Evolutionary conservation across 208 protist species (phyloP).

Genomic region (Tritrichomonas musculus): DNA sequence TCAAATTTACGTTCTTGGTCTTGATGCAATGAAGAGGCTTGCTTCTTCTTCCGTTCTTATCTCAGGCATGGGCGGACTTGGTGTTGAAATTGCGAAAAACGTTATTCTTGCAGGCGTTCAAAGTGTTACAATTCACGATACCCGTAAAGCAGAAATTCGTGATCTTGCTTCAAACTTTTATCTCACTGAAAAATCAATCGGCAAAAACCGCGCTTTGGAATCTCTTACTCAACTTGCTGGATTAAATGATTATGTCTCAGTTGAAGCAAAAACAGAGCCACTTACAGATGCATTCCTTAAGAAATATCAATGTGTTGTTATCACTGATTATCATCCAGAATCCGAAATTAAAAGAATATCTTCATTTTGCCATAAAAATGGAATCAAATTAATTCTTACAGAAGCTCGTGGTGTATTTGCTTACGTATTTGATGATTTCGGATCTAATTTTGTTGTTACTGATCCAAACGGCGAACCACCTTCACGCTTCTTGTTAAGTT

Average conservation of each 20-base stretch:
- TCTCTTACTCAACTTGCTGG: slow-evolving; percentile 59
- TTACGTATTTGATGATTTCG: slow-evolving; percentile 53
- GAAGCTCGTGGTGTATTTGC: slow-evolving; percentile 48
- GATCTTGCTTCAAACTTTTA: slow-evolving; percentile 72
- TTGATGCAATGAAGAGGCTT: slow-evolving; percentile 70
- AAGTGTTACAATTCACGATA: slow-evolving; percentile 68
- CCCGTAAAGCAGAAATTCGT: slow-evolving; percentile 44
- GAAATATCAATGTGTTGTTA: background rate
- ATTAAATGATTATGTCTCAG: slow-evolving; percentile 70
- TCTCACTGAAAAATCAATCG: slow-evolving; percentile 66
- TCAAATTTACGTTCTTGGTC: slow-evolving; percentile 68
- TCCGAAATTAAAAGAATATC: background rate
- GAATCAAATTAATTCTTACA: slow-evolving; percentile 49
- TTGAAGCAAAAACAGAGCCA: slow-evolving; percentile 31
- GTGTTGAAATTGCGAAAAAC: too few species aligned
- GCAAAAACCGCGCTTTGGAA: slow-evolving; percentile 60
- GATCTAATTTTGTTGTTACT: slow-evolving; percentile 42
- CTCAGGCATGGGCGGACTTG: slow-evolving; percentile 56
- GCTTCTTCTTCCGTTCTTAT: slow-evolving; percentile 46
- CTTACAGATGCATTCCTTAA: slow-evolving; percentile 32
- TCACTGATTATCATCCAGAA: background rate
- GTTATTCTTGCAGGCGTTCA: slow-evolving; percentile 73
- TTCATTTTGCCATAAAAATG: background rate
- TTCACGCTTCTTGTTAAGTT: slow-evolving; percentile 38
- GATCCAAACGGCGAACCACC: slow-evolving; percentile 52